Conservation (phyloP, 495 filamentous ascomycete genomes). For the Penicillium verhagenii region DNA sequence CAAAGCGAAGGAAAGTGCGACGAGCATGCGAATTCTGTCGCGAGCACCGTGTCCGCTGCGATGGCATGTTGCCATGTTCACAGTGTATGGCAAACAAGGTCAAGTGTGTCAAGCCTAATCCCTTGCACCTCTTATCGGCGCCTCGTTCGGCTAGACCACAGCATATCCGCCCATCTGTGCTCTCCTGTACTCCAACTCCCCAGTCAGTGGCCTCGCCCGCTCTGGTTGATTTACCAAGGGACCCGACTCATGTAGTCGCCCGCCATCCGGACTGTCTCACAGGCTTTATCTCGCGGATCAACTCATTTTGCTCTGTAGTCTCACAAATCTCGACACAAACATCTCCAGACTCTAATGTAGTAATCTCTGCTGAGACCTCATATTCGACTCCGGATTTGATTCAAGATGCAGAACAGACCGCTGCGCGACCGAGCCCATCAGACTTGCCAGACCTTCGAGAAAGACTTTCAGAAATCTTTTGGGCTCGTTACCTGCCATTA, state of each 20-base stretch:
- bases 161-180: not conserved
- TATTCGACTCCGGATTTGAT: not conserved
- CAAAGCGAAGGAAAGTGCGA: not conserved
- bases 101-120: not conserved
- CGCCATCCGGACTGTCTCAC: constrained; percentile 23
- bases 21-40: constrained; percentile 31
- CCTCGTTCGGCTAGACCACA: not conserved
- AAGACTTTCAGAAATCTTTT: constrained; percentile 24
- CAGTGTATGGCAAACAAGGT: constrained; percentile 26
- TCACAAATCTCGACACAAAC: constrained; percentile 15
- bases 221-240: not conserved
- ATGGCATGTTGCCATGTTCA: constrained; percentile 25
- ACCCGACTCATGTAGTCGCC: not conserved
- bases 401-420: constrained; percentile 14
- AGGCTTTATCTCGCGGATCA: constrained; percentile 32
- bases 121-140: constrained; percentile 11
- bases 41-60: constrained; percentile 30
- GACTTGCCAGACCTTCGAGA: not conserved
- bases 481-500: constrained; percentile 16
- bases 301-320: constrained; percentile 27
- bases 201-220: not conserved
- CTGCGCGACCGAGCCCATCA: not conserved
- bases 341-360: not conserved
- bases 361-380: not conserved
- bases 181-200: not conserved